Evolutionary conservation across 2,329 filamentous ascomycete species (phyloP).

Genomic region (Escovopsis sp.): DNA sequence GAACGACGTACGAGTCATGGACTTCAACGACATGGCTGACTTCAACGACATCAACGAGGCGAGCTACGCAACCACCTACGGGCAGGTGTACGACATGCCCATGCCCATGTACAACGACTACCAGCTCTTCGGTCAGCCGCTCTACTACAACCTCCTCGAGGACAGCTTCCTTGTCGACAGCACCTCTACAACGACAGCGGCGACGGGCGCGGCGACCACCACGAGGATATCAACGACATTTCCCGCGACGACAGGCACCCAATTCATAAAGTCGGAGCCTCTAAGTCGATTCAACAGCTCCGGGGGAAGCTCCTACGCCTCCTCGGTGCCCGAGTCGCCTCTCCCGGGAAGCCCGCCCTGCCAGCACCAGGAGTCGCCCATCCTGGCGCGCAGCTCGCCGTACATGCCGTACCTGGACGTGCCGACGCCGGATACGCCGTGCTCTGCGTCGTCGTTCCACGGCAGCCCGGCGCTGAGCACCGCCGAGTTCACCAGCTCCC

Average conservation of each 20-base stretch:
- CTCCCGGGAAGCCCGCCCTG: conserved; percentile 8
- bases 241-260: no score
- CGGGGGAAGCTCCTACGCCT: conserved; percentile 14
- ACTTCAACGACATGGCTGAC: neutral
- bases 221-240: no score
- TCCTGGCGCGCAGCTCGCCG: conserved; percentile 4
- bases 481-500: neutral
- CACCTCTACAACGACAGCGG: no score
- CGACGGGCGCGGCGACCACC: no score
- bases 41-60: neutral
- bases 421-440: conserved; percentile 1
- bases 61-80: neutral
- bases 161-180: neutral
- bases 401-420: conserved; percentile 2
- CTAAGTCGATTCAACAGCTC: conserved; percentile 17
- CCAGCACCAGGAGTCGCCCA: conserved; percentile 5
- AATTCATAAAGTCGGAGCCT: conserved; percentile 11
- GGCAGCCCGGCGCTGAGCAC: conserved; percentile 9
- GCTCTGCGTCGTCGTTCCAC: conserved; percentile 4
- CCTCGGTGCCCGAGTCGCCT: conserved; percentile 15
- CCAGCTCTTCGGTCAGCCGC: conserved; percentile 1
- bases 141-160: conserved; percentile 1
- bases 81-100: conserved; percentile 1
- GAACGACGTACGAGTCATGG: neutral
- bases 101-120: neutral